phyloP scores from a whole-genome alignment of 2,329 filamentous ascomycete genomes.

The Amphichorda felina region DNA sequence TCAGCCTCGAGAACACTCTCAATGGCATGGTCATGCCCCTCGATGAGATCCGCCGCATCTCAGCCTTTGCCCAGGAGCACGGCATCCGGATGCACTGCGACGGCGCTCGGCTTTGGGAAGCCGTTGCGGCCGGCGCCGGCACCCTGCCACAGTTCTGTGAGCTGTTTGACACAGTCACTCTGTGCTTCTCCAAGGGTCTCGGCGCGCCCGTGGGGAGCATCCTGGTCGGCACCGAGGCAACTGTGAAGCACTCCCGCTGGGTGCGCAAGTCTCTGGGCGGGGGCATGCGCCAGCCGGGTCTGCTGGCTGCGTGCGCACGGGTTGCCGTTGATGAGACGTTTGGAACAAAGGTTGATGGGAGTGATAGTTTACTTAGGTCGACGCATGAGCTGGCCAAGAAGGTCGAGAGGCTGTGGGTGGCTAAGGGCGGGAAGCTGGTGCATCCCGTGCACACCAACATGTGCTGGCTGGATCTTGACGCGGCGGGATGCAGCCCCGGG shows the following conservation, averaged over 20 bases:
- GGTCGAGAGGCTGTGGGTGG: constrained; percentile 4
- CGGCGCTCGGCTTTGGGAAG: constrained; percentile 66
- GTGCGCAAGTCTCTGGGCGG: constrained; percentile 59
- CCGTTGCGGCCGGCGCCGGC: constrained; percentile 53
- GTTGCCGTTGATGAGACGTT: constrained; percentile 41
- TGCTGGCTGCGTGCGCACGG: constrained; percentile 56
- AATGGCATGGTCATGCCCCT: constrained; percentile 66
- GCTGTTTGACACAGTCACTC: constrained; percentile 58
- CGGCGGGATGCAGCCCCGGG: constrained; percentile 32
- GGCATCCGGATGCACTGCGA: constrained; percentile 59
- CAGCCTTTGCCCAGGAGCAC: constrained; percentile 46
- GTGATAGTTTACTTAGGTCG: constrained; percentile 5
- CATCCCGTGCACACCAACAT: constrained; percentile 15
- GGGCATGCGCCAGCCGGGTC: constrained; percentile 56
- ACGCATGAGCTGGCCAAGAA: constrained; percentile 7
- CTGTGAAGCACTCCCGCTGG: constrained; percentile 23
- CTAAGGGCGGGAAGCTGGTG: constrained; percentile 8
- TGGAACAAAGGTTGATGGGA: constrained; percentile 8
- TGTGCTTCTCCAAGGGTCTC: constrained; percentile 70
- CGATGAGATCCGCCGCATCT: constrained; percentile 53
- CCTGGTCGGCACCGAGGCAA: constrained; percentile 36
- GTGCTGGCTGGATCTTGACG: constrained; percentile 55
- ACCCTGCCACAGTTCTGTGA: constrained; percentile 50
- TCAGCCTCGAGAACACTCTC: constrained; percentile 73
- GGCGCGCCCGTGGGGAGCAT: constrained; percentile 69